These are phyloP conservation scores for Nakazawaea wyomingensis DNA, from an alignment of 805 yeast genomes.

Conservation along the genomic window DNA sequence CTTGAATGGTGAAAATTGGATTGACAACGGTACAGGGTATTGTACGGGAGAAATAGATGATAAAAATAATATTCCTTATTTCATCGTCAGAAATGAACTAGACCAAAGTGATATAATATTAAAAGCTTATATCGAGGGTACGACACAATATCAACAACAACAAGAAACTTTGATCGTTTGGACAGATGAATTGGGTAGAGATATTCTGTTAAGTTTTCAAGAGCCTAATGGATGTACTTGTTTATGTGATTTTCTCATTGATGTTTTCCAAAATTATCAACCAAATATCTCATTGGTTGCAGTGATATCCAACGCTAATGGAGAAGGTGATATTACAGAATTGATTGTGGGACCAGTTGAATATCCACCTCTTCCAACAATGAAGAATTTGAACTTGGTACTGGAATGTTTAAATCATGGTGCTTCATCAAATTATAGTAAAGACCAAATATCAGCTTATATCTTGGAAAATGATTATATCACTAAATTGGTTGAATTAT, in stretches of 20 bases:
- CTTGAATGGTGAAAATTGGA: constrained; percentile 78
- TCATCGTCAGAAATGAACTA: constrained; percentile 69
- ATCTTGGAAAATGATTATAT: constrained; percentile 53
- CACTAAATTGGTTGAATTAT: constrained; percentile 42
- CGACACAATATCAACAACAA: constrained; percentile 84
- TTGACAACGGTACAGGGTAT: constrained; percentile 88
- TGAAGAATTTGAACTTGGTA: constrained; percentile 46
- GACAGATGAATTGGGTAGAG: constrained; percentile 71
- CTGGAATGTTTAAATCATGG: constrained; percentile 55
- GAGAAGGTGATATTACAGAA: constrained; percentile 56
- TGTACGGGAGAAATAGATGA: constrained; percentile 65
- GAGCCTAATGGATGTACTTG: constrained; percentile 86
- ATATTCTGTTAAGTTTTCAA: constrained; percentile 87
- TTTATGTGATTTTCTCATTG: constrained; percentile 73
- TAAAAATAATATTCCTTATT: constrained; percentile 39
- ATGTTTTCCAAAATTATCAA: constrained; percentile 56
- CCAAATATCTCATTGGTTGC: constrained; percentile 69
- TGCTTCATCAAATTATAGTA: constrained; percentile 56
- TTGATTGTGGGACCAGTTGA: constrained; percentile 74
- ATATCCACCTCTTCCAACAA: constrained; percentile 56
- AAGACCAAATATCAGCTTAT: constrained; percentile 53
- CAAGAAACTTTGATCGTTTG: constrained; percentile 93
- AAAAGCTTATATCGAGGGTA: constrained; percentile 63
- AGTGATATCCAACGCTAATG: constrained; percentile 41
- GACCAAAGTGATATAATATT: constrained; percentile 55